Evolutionary conservation across 768 basidiomycete genomes (phyloP), one percentile per base, ranked within the genome.

Genomic region (Termitomyces sp.): DNA sequence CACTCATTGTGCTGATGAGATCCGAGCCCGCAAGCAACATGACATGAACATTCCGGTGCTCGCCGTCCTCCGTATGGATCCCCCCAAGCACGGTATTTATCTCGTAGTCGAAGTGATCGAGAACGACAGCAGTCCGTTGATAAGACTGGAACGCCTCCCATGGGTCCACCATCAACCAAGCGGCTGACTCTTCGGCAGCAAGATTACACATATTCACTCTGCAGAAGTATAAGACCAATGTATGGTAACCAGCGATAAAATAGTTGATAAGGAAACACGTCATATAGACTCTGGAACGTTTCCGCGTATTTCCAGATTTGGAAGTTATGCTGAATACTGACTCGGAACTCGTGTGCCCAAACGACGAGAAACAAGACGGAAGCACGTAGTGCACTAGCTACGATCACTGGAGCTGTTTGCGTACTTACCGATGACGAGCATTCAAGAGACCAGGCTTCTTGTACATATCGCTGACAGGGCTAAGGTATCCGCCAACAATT

Each of bases 1-100:
- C 95, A 64, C 91, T 92, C 89, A 99, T 98, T 27, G 95, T 97
- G 67, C 92, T 87, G 72, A 98, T 98, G 65, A 99, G 79, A 74
- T 99, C 97, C 12, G 92, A 95, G n/a, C 97, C 97, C 5, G 97
- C 97, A 54, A 99, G 84, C 42, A 99, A 84, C 89, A 98, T 92
- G 63, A 98, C 81, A 61, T 87, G 87, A 62, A 91, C 87, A 68
- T 82, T 76, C 61, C 88, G 83, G 65, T 82, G 83, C 76, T 92
- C 83, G 52, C 90, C 88, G 69, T 88, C 87, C 63, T 83, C 80
- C 4, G 86, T 86, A 24, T 78, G 75, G 32, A 93, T 84, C 46
- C 95, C 96, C 5, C 94, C 93, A 24, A 88, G 76, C 39, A 87
- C 79, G 6, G 82, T 86, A 74, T 99, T 99, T 68, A 99, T 86